A percentile compares a stretch with the other conserved stretches of the same genome.
Conservation (phyloP, 495 filamentous ascomycete species). For the Neurospora discreta region DNA sequence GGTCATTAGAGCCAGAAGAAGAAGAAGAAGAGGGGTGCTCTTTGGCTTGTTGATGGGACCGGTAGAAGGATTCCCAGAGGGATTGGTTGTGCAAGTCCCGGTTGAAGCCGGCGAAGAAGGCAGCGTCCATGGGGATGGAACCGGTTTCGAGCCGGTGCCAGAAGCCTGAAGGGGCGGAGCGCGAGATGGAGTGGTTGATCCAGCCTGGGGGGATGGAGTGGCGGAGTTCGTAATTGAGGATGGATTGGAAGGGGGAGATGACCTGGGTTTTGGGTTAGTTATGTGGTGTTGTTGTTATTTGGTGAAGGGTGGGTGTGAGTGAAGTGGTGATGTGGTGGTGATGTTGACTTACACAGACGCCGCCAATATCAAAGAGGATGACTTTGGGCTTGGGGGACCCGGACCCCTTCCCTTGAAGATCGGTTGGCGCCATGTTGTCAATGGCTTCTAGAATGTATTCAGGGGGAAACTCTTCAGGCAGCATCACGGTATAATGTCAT, state of each 20-base stretch:
- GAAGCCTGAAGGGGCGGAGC: slow-evolving; percentile 63
- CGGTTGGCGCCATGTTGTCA: slow-evolving; percentile 10
- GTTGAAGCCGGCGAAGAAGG: slow-evolving; percentile 71
- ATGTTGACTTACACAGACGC: slow-evolving; percentile 70
- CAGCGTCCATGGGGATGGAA: slow-evolving; percentile 55
- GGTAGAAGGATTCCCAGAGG: slow-evolving; percentile 51
- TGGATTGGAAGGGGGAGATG: slow-evolving; percentile 82
- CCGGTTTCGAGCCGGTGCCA: slow-evolving; percentile 81
- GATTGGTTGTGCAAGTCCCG: slow-evolving; percentile 52
- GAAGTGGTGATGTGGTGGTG: not conserved
- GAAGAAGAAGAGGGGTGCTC: slow-evolving; percentile 14
- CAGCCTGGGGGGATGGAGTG: slow-evolving; percentile 72
- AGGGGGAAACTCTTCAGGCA: slow-evolving; percentile 11
- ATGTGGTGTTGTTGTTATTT: not conserved
- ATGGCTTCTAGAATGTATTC: slow-evolving; percentile 20
- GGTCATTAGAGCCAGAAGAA: not conserved
- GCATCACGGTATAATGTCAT: slow-evolving; percentile 1
- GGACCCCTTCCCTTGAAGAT: slow-evolving; percentile 17
- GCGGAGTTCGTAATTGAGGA: slow-evolving; percentile 73
- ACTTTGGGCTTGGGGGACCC: slow-evolving; percentile 49
- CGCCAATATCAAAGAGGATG: slow-evolving; percentile 90
- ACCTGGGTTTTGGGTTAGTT: slow-evolving; percentile 44
- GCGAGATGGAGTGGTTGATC: slow-evolving; percentile 82
- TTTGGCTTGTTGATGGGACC: slow-evolving; percentile 16
- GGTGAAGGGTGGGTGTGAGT: not conserved